Conservation (phyloP, 345 rosid species). For the Cardiospermum halicacabum region DNA sequence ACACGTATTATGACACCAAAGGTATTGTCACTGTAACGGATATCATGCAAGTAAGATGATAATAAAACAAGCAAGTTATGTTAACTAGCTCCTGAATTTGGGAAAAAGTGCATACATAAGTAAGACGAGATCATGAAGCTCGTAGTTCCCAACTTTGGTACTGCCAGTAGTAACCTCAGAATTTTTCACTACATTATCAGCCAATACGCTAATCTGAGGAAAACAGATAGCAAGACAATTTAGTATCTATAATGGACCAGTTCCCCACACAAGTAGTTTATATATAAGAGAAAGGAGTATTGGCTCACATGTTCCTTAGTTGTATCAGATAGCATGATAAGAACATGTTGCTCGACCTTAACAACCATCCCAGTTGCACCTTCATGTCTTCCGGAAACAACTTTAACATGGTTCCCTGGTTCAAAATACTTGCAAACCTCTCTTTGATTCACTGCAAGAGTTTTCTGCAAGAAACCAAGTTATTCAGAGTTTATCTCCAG, state of each 20-base stretch:
- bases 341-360: slow-evolving; percentile 90
- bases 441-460: slow-evolving; percentile 74
- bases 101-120: slow-evolving; percentile 61
- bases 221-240: slow-evolving; percentile 11
- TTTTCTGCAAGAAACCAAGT: slow-evolving; percentile 46
- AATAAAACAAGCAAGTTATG: not conserved
- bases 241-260: slow-evolving; percentile 1
- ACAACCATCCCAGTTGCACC: slow-evolving; percentile 98
- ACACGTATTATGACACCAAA: slow-evolving; percentile 94
- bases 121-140: slow-evolving; percentile 92
- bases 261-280: not conserved
- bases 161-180: slow-evolving; percentile 50
- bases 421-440: slow-evolving; percentile 94
- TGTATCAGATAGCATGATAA: slow-evolving; percentile 78
- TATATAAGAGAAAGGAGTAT: not conserved
- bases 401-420: slow-evolving; percentile 96
- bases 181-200: slow-evolving; percentile 93
- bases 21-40: slow-evolving; percentile 62
- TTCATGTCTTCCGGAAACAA: slow-evolving; percentile 83
- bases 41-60: slow-evolving; percentile 14
- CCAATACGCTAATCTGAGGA: slow-evolving; percentile 74
- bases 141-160: slow-evolving; percentile 57
- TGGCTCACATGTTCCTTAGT: slow-evolving; percentile 87
- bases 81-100: not conserved
- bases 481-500: slow-evolving; percentile 8